Evolutionary conservation across 176 grass and related monocot genomes (phyloP), one percentile per base, ranked within the genome.

Genomic region (Ananas comosus): DNA sequence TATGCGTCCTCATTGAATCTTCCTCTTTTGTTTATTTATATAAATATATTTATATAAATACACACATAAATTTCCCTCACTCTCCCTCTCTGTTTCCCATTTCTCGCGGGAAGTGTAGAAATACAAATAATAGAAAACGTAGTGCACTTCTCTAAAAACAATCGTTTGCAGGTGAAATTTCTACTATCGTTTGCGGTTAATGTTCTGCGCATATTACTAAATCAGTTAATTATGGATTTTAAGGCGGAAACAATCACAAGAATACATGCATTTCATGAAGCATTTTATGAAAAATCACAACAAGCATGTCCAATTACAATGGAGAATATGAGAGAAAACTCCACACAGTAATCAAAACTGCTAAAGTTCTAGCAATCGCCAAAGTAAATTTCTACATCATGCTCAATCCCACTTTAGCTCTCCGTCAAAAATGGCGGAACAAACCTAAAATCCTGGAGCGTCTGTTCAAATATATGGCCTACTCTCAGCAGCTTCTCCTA

Each of bases 401-500:
- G 6, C 54, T 59, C 54, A 17, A 17, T 18, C 4, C 19, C 54
- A 17, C 16, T 19, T 42, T 91, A 85, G 65, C 10, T 2, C 24
- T 88, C 71, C 53, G 71, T 27, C n/a, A 83, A 17, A 86, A 83
- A 72, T 47, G 93, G 86, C 13, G 89, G 89, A 50, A 92, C 28
- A 33, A 97, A 97, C 59, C 76, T 92, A 68, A 71, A 51, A 64
- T 85, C 74, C 24, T 81, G 76, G 3, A 97, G 89, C 12, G 93
- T 79, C 66, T 92, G 89, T 51, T 97, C 93, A 49, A 97, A 92
- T 17, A 97, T 83, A 52, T 97, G 86, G 25, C 93, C 92, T 63
- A 83, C 68, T 69, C 77, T 81, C 13, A 92, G 66, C 77, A 97
- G 81, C 24, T 67, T 88, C 33, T 67, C 83, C 93, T 97, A 25